These are phyloP conservation scores for Pseudocercospora crystallina DNA, from an alignment of 2,329 filamentous ascomycete species.

Conservation along the genomic window DNA sequence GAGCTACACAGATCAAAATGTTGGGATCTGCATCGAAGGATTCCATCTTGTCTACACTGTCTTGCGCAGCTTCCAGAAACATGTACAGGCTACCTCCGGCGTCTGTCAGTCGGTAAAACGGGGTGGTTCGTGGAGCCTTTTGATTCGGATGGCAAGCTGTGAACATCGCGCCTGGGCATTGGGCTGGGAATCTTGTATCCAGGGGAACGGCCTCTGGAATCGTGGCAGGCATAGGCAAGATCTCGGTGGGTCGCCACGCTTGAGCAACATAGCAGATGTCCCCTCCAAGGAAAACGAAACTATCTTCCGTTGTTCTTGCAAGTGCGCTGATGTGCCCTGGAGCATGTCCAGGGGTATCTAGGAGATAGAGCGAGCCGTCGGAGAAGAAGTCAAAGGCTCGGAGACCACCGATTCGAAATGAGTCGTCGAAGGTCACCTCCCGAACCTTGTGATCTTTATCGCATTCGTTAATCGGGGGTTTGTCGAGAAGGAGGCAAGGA, in stretches of 20 bases:
- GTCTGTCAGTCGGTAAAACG: slow-evolving; percentile 6
- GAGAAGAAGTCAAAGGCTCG: slow-evolving; percentile 51
- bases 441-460: slow-evolving; percentile 27
- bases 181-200: slow-evolving; percentile 1
- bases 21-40: slow-evolving; percentile 18
- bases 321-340: slow-evolving; percentile 49
- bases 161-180: neutral
- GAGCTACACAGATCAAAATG: slow-evolving; percentile 22
- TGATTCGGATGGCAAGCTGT: neutral
- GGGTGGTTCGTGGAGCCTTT: neutral
- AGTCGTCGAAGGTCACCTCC: slow-evolving; percentile 30
- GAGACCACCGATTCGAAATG: slow-evolving; percentile 42
- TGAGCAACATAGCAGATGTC: slow-evolving; percentile 37
- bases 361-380: slow-evolving; percentile 54
- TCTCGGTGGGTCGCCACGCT: slow-evolving; percentile 38
- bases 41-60: slow-evolving; percentile 18
- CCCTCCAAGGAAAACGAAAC: slow-evolving; percentile 35
- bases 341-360: slow-evolving; percentile 52
- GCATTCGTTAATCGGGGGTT: too few species aligned
- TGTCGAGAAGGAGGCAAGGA: too few species aligned
- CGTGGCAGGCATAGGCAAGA: slow-evolving; percentile 21
- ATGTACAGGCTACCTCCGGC: slow-evolving; percentile 7
- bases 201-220: slow-evolving; percentile 30
- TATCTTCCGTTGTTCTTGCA: slow-evolving; percentile 40
- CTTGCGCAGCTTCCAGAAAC: slow-evolving; percentile 16